A percentile compares a stretch with the other conserved stretches of the same genome.
These are phyloP conservation scores for Cornus suecica DNA, from an alignment of 148 eudicot species.

Conservation along the genomic window DNA sequence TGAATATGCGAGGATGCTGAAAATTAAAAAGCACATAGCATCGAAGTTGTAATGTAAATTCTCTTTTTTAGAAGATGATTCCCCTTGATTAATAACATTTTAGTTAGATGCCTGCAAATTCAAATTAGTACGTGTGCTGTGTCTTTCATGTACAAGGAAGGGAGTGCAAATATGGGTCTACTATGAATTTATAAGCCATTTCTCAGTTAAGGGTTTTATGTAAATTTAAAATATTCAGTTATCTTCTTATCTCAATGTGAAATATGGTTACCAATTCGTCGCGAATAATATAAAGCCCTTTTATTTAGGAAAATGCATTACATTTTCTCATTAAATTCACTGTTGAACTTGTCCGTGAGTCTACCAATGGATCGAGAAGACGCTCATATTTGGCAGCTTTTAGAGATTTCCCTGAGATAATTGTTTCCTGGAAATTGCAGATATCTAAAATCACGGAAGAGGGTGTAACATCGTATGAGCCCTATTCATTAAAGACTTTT, in stretches of 20 bases:
- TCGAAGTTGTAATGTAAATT: too few species aligned
- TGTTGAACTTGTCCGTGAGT: background rate
- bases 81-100: background rate
- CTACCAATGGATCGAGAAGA: background rate
- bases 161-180: background rate
- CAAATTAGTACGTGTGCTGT: background rate
- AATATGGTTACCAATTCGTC: background rate
- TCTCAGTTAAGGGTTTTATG: background rate
- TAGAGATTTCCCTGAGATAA: background rate
- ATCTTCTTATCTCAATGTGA: background rate
- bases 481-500: slow-evolving; percentile 73
- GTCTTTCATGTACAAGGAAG: background rate
- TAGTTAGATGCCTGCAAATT: background rate
- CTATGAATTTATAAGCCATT: too few species aligned
- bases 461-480: slow-evolving; percentile 58
- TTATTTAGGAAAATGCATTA: background rate
- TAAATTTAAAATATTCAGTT: background rate
- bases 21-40: background rate
- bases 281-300: background rate
- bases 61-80: too few species aligned
- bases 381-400: background rate
- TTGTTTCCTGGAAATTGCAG: slow-evolving; percentile 32
- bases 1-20: background rate
- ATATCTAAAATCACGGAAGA: slow-evolving; percentile 85
- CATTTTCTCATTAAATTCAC: background rate